These are phyloP conservation scores for Volvox africanus DNA, from an alignment of 139 green algal species.

Conservation along the genomic window DNA sequence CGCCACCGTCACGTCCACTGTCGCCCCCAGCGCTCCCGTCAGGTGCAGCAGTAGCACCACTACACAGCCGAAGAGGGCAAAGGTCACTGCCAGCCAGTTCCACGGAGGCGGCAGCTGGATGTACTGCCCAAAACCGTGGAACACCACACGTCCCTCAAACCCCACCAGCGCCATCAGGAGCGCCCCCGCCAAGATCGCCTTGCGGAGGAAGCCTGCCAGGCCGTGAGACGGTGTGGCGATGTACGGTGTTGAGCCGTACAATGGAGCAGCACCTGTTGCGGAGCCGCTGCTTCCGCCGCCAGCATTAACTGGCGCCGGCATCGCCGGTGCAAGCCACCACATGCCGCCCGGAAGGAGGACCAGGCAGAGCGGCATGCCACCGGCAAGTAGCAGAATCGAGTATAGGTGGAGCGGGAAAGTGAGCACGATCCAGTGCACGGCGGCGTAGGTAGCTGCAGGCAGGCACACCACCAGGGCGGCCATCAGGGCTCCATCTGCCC, in stretches of 20 bases:
- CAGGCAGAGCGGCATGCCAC: constrained; percentile 72
- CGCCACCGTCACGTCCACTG: constrained; percentile 65
- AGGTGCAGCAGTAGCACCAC: constrained; percentile 72
- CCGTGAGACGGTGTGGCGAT: background rate
- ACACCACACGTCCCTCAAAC: constrained; percentile 92
- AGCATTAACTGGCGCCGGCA: constrained; percentile 30
- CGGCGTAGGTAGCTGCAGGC: constrained; percentile 74
- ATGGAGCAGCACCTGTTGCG: background rate
- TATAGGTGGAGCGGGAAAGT: constrained; percentile 75
- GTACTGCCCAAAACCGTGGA: constrained; percentile 92
- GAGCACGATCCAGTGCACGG: constrained; percentile 73
- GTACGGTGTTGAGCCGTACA: constrained; percentile 1
- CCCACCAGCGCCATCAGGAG: constrained; percentile 73
- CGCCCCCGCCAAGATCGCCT: constrained; percentile 37
- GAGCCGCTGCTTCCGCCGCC: background rate
- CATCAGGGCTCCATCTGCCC: constrained; percentile 66
- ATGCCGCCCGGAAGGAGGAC: constrained; percentile 75
- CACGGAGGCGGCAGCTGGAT: constrained; percentile 89
- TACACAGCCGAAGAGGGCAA: constrained; percentile 79
- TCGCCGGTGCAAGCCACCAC: constrained; percentile 82
- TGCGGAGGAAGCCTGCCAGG: constrained; percentile 54
- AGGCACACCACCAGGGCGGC: constrained; percentile 70
- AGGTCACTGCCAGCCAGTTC: constrained; percentile 89
- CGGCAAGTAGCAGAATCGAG: constrained; percentile 80
- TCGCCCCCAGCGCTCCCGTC: constrained; percentile 59